phyloP scores from a whole-genome alignment of 2,329 filamentous ascomycete species.

The Fonsecaea pedrosoi region DNA sequence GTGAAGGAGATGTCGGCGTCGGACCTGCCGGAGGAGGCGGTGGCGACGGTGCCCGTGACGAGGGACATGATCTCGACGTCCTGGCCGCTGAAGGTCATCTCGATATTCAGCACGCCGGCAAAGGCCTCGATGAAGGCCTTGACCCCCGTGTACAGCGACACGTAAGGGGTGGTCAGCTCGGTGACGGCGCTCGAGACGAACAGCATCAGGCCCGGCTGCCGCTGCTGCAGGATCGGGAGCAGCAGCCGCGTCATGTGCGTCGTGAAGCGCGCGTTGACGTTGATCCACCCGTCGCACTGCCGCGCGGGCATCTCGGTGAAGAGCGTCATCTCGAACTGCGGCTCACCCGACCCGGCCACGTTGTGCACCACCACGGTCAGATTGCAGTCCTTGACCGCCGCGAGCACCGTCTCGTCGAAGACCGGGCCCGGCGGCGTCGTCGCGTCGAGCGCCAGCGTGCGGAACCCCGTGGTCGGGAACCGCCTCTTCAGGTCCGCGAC shows the following conservation, averaged over 20 bases:
- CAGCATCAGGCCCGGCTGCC: conserved; percentile 56
- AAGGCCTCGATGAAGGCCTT: conserved; percentile 57
- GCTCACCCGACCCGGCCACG: conserved; percentile 53
- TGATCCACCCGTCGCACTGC: conserved; percentile 53
- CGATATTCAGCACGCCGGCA: conserved; percentile 50
- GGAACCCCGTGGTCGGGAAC: conserved; percentile 51
- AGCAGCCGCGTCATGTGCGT: conserved; percentile 56
- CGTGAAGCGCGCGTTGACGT: conserved; percentile 59
- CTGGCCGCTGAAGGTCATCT: conserved; percentile 49
- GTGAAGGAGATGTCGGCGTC: conserved; percentile 22
- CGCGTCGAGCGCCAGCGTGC: conserved; percentile 56
- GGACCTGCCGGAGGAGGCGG: conserved; percentile 25
- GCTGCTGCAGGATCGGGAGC: conserved; percentile 53
- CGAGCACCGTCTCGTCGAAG: conserved; percentile 41
- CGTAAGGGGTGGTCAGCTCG: conserved; percentile 53
- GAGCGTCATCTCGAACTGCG: conserved; percentile 43
- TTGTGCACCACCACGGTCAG: conserved; percentile 66
- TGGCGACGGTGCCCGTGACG: conserved; percentile 46
- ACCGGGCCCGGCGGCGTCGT: conserved; percentile 36
- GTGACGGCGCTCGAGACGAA: conserved; percentile 59
- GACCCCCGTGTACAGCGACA: conserved; percentile 54
- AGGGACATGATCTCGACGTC: conserved; percentile 51
- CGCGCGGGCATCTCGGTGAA: conserved; percentile 48
- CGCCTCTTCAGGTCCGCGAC: conserved; percentile 48
- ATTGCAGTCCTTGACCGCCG: conserved; percentile 46